phyloP scores from a whole-genome alignment of 352 stramenopile genomes.

The Phytophthora podocarpi region DNA sequence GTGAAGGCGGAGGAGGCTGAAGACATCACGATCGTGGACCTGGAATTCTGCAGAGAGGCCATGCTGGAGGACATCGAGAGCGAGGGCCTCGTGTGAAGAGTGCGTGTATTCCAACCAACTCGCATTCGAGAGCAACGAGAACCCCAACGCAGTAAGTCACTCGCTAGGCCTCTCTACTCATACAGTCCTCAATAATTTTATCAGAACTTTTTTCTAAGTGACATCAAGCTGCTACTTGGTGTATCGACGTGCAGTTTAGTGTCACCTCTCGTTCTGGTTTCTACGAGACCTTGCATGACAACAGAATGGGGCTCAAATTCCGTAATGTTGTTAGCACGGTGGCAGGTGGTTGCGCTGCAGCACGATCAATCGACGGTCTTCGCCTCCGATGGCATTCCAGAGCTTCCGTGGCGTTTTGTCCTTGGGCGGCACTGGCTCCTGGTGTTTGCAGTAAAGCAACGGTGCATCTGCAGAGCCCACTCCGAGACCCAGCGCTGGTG shows the following conservation, averaged over 20 bases:
- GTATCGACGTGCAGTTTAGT: too few relatives aligned
- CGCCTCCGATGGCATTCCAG: constrained; percentile 78
- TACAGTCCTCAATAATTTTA: constrained; percentile 15
- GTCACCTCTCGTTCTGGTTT: too few relatives aligned
- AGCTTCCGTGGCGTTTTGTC: constrained; percentile 71
- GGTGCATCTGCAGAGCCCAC: constrained; percentile 17
- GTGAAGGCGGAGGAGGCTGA: constrained; percentile 27
- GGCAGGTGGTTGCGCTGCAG: constrained; percentile 59
- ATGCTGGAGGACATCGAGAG: constrained; percentile 36
- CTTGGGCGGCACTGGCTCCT: constrained; percentile 55
- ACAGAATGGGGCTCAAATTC: too few relatives aligned
- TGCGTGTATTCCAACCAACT: too few relatives aligned
- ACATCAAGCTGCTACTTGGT: too few relatives aligned
- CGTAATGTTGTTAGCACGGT: constrained; percentile 22
- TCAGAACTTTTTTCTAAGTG: background rate
- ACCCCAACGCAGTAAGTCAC: background rate
- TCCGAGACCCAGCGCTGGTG: constrained; percentile 18
- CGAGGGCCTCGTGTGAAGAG: constrained; percentile 18
- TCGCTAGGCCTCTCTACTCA: background rate
- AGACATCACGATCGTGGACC: constrained; percentile 43
- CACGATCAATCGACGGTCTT: constrained; percentile 74
- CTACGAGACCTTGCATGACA: too few relatives aligned
- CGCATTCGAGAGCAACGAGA: too few relatives aligned
- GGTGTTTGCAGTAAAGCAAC: constrained; percentile 65
- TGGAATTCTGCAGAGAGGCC: constrained; percentile 41